These are phyloP conservation scores for Suhomyces emberorum DNA, from an alignment of 805 yeast species.

Conservation along the genomic window DNA sequence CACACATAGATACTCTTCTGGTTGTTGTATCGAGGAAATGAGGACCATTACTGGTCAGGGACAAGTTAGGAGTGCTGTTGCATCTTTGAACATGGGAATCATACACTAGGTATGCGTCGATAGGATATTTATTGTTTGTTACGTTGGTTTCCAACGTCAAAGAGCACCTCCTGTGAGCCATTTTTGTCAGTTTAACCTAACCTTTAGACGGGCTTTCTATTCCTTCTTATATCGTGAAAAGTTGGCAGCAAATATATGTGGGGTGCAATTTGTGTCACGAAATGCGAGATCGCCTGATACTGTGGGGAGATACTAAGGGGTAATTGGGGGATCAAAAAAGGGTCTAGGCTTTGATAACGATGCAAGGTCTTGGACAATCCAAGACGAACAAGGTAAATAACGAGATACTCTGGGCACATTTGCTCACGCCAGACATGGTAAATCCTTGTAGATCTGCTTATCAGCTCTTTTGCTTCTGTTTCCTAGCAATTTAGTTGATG, in stretches of 20 bases:
- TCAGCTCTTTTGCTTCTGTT: too few species aligned
- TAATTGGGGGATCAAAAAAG: background rate
- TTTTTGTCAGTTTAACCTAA: background rate
- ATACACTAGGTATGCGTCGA: slow-evolving; percentile 7
- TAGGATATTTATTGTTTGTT: slow-evolving; percentile 1
- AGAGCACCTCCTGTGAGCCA: slow-evolving; percentile 1
- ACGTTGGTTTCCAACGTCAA: slow-evolving; percentile 1
- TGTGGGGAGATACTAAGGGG: background rate
- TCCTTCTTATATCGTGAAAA: too few species aligned
- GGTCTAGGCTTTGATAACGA: too few species aligned
- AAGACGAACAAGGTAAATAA: too few species aligned
- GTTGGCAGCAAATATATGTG: slow-evolving; percentile 1
- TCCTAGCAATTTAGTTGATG: too few species aligned
- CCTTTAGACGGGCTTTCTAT: too few species aligned
- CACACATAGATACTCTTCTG: slow-evolving; percentile 8
- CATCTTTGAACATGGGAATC: background rate
- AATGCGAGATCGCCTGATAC: background rate
- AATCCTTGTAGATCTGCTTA: too few species aligned
- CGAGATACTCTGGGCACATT: too few species aligned
- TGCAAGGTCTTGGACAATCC: too few species aligned
- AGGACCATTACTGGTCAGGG: background rate
- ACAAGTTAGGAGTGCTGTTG: slow-evolving; percentile 2
- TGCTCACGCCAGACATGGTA: too few species aligned
- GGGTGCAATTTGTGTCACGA: background rate
- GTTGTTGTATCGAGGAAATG: background rate